Percentiles rank a stretch among this genome's conserved stretches.
Evolutionary conservation across 352 stramenopile species (phyloP).

Genomic region (Lagenidium sp.): DNA sequence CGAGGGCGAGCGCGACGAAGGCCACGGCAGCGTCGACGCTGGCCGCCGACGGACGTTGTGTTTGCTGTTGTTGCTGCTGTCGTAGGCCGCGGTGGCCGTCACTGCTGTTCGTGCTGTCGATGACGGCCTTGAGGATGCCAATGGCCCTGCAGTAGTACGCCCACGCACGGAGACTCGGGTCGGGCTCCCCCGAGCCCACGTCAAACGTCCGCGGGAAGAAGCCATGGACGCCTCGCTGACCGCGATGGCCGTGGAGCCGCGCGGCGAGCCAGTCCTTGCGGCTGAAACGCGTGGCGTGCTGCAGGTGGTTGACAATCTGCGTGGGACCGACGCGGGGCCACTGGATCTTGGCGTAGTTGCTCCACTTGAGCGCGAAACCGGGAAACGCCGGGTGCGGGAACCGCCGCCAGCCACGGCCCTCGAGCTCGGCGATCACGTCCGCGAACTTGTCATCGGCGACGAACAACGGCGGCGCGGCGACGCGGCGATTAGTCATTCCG

Average conservation of each 20-base stretch:
- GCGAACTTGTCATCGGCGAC: slow-evolving; percentile 48
- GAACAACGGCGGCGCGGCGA: slow-evolving; percentile 24
- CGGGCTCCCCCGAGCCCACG: slow-evolving; percentile 5
- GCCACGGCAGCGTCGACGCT: no score
- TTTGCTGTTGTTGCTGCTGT: no score
- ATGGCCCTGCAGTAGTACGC: slow-evolving; percentile 42
- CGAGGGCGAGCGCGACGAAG: no score
- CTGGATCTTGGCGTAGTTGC: slow-evolving; percentile 58
- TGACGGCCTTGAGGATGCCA: slow-evolving; percentile 20
- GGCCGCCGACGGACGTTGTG: no score
- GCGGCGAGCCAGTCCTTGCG: slow-evolving; percentile 45
- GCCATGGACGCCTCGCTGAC: slow-evolving; percentile 15
- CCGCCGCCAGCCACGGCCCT: slow-evolving; percentile 31
- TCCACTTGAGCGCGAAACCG: slow-evolving; percentile 48
- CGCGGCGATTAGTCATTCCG: no score
- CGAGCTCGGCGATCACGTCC: slow-evolving; percentile 31
- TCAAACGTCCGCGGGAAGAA: slow-evolving; percentile 53
- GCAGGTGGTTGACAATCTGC: slow-evolving; percentile 64
- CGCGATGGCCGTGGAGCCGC: slow-evolving; percentile 18
- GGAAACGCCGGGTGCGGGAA: slow-evolving; percentile 49
- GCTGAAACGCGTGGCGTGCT: slow-evolving; percentile 48
- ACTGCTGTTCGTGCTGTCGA: no score
- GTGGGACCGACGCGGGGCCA: slow-evolving; percentile 28
- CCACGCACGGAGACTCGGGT: slow-evolving; percentile 21
- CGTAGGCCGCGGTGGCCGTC: no score